A percentile compares a stretch with the other conserved stretches of the same genome.
Conservation (phyloP, 306 rosid genomes). For the Vachellia pachyceras region DNA sequence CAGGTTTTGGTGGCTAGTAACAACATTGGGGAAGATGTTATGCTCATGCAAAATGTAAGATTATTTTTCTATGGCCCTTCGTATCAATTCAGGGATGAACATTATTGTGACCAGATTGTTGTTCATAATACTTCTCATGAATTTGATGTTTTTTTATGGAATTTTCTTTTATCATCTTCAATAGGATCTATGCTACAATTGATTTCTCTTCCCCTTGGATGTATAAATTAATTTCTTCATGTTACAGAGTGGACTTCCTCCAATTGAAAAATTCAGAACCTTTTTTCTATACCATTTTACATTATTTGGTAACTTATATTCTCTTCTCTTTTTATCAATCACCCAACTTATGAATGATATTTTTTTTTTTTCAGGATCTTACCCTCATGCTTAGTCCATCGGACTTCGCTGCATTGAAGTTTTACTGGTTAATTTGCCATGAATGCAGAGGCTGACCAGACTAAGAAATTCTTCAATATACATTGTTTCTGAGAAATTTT, state of each 20-base stretch:
- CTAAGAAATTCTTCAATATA: background rate
- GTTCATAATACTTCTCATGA: background rate
- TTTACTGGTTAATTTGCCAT: background rate
- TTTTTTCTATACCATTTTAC: background rate
- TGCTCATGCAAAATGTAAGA: constrained; percentile 36
- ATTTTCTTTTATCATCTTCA: background rate
- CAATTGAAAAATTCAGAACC: background rate
- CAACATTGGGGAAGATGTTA: constrained; percentile 7
- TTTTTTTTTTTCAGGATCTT: constrained; percentile 27
- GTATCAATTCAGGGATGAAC: background rate
- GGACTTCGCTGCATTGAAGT: background rate
- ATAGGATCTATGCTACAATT: background rate
- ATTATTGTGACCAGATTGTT: constrained; percentile 6
- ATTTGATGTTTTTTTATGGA: background rate
- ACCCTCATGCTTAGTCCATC: constrained; percentile 16
- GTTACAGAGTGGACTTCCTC: constrained; percentile 18
- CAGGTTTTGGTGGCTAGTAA: constrained; percentile 39
- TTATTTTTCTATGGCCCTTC: background rate
- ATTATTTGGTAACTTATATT: background rate
- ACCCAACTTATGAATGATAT: background rate
- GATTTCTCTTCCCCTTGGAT: background rate
- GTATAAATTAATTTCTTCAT: background rate
- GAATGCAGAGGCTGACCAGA: constrained; percentile 1
- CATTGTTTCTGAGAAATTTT: background rate
- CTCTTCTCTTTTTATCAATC: background rate